Evolutionary conservation across 139 green algal genomes (phyloP).

Genomic region (Chlamydomonas asymmetrica): DNA sequence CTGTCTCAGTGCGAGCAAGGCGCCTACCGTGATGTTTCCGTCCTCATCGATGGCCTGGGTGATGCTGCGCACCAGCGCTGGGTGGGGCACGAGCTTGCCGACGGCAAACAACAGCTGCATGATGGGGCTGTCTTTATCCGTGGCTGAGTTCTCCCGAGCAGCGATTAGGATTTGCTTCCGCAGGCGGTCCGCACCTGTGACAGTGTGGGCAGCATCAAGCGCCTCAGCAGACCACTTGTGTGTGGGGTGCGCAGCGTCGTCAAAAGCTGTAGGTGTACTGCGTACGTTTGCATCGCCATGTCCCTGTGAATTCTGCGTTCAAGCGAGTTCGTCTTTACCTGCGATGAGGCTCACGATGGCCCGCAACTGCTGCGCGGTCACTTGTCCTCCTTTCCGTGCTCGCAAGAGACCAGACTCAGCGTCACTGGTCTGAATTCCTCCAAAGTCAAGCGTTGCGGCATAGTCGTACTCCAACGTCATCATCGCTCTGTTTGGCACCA

Average conservation of each 20-base stretch:
- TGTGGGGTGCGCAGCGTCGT: too few species aligned
- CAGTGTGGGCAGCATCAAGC: too few species aligned
- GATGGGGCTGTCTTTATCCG: conserved; percentile 7
- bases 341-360: conserved; percentile 9
- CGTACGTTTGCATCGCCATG: too few species aligned
- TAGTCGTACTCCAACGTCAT: conserved; percentile 60
- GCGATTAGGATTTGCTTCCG: conserved; percentile 36
- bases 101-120: conserved; percentile 36
- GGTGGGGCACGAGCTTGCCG: conserved; percentile 12
- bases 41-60: conserved; percentile 36
- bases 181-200: conserved; percentile 39
- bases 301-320: too few species aligned
- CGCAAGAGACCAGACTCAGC: conserved; percentile 54
- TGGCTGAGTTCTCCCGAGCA: conserved; percentile 33
- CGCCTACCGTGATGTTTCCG: conserved; percentile 10
- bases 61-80: conserved; percentile 11
- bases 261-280: too few species aligned
- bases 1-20: not conserved
- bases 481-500: conserved; percentile 58
- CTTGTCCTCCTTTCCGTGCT: conserved; percentile 63
- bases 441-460: conserved; percentile 73
- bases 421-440: conserved; percentile 63
- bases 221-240: too few species aligned
- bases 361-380: conserved; percentile 34
- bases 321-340: too few species aligned